Conservation (phyloP, 2,329 filamentous ascomycete genomes). For the Dactylellina sp. region DNA sequence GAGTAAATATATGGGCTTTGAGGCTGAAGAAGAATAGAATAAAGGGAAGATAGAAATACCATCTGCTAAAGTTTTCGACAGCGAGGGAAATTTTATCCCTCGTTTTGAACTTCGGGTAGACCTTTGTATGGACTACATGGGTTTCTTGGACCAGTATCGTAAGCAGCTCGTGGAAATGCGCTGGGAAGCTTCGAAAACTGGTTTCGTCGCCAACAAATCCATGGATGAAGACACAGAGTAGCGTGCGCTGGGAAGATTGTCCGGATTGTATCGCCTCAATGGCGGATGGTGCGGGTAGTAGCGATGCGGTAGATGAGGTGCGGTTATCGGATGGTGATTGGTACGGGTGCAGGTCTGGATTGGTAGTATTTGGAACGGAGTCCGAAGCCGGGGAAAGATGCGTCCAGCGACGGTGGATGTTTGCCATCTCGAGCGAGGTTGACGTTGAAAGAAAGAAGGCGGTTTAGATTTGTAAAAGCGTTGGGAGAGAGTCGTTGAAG, state of each 20-base stretch:
- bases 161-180: constrained; percentile 82
- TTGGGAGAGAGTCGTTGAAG: background rate
- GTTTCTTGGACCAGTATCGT: constrained; percentile 74
- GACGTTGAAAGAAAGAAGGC: background rate
- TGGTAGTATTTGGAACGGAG: constrained; percentile 42
- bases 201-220: constrained; percentile 90
- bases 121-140: constrained; percentile 82
- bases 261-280: constrained; percentile 44
- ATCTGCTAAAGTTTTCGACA: constrained; percentile 83
- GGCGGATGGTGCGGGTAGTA: constrained; percentile 36
- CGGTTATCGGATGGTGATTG: constrained; percentile 37
- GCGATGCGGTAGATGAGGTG: constrained; percentile 48
- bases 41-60: constrained; percentile 69
- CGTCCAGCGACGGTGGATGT: constrained; percentile 34
- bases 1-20: constrained; percentile 61
- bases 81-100: constrained; percentile 78
- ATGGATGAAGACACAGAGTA: constrained; percentile 86
- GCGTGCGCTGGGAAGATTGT: constrained; percentile 63
- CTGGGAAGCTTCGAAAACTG: constrained; percentile 87
- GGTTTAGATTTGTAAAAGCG: background rate
- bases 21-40: constrained; percentile 69
- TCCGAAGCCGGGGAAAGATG: constrained; percentile 37
- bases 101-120: constrained; percentile 83
- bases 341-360: constrained; percentile 43
- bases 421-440: constrained; percentile 17